Evolutionary conservation across 1,284 basidiomycete species (phyloP).

Genomic region (Bondarzewia mesenterica): DNA sequence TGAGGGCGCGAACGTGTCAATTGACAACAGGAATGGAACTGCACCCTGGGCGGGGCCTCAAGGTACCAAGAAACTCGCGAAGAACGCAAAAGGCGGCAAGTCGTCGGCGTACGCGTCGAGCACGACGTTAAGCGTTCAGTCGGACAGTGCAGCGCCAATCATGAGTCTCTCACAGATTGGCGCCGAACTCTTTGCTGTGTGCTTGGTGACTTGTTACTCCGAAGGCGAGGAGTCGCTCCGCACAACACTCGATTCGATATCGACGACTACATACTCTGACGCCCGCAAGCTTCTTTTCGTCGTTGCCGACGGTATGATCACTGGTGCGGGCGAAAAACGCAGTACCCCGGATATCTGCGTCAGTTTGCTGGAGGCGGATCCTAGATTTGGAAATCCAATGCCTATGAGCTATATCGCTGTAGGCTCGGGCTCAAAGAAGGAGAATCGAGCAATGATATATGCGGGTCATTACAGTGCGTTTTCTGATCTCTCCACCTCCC

Average conservation of each 20-base stretch:
- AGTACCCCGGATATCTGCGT: slow-evolving; percentile 98
- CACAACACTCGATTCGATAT: slow-evolving; percentile 90
- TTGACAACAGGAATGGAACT: slow-evolving; percentile 83
- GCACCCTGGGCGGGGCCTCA: slow-evolving; percentile 82
- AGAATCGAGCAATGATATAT: slow-evolving; percentile 97
- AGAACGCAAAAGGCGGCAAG: slow-evolving; percentile 34
- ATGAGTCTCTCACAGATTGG: slow-evolving; percentile 86
- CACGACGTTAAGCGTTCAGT: slow-evolving; percentile 42
- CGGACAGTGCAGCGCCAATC: slow-evolving; percentile 44
- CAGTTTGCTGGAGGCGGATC: slow-evolving; percentile 85
- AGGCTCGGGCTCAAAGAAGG: slow-evolving; percentile 80
- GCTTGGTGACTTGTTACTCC: slow-evolving; percentile 96
- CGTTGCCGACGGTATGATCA: slow-evolving; percentile 98
- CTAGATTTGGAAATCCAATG: slow-evolving; percentile 91
- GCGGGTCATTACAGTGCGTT: slow-evolving; percentile 94
- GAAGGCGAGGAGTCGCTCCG: slow-evolving; percentile 91
- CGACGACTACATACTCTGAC: slow-evolving; percentile 86
- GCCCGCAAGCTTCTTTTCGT: slow-evolving; percentile 88
- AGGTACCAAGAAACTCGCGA: slow-evolving; percentile 41
- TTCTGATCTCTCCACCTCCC: slow-evolving; percentile 1
- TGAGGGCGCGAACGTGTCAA: slow-evolving; percentile 85
- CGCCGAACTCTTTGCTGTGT: slow-evolving; percentile 89
- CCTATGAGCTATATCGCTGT: slow-evolving; percentile 95
- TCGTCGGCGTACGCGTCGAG: slow-evolving; percentile 41
- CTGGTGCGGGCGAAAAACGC: slow-evolving; percentile 89